Percentiles rank a stretch among this genome's conserved stretches.
Conservation (phyloP, 176 grass and related monocot genomes). For the Oropetium thomaeum region DNA sequence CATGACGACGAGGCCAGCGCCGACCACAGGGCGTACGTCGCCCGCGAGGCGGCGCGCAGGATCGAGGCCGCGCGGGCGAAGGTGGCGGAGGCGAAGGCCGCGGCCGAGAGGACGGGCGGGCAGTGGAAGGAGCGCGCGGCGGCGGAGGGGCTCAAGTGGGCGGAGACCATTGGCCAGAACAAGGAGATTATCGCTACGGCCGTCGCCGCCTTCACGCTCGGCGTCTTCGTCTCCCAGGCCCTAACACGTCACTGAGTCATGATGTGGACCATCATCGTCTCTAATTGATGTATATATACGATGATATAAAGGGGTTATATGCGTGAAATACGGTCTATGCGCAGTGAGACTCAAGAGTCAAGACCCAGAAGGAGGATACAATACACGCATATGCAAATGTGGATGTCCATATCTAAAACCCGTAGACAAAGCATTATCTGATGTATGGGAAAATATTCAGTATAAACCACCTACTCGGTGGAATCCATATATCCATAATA, state of each 20-base stretch:
- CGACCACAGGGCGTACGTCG: slow-evolving; percentile 8
- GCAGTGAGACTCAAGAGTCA: no score
- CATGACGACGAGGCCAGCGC: background rate
- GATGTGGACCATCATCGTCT: no score
- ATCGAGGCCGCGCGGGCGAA: slow-evolving; percentile 20
- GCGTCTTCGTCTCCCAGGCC: slow-evolving; percentile 34
- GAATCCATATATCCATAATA: no score
- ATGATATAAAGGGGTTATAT: background rate
- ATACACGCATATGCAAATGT: no score
- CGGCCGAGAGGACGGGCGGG: background rate
- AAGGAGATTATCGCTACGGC: slow-evolving; percentile 48
- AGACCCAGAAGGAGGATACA: no score
- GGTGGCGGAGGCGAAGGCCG: slow-evolving; percentile 20
- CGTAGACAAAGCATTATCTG: no score
- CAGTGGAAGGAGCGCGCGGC: slow-evolving; percentile 24
- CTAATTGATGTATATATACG: background rate
- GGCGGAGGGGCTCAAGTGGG: slow-evolving; percentile 21
- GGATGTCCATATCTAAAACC: no score
- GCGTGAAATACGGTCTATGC: no score
- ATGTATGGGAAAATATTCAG: no score
- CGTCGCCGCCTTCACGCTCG: slow-evolving; percentile 54
- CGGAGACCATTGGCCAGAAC: slow-evolving; percentile 16
- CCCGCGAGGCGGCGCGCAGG: background rate
- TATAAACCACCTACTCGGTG: no score
- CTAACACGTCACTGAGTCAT: background rate